phyloP scores from a whole-genome alignment of 2,329 filamentous ascomycete species.

The Pseudogymnoascus sp. region DNA sequence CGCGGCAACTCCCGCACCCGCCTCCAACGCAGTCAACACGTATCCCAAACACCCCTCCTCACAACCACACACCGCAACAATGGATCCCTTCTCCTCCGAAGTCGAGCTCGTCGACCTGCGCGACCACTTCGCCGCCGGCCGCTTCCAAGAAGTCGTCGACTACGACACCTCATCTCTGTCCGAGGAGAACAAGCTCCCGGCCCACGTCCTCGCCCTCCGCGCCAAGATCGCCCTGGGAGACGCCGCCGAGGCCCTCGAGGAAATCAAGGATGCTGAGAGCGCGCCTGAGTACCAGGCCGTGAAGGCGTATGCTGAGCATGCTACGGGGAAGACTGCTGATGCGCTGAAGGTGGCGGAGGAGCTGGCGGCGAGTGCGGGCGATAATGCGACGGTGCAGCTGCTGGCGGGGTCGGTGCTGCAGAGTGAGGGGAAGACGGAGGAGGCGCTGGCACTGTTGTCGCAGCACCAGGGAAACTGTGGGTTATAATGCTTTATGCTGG shows the following conservation, averaged over 20 bases:
- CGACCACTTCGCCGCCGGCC: slow-evolving; percentile 67
- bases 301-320: slow-evolving; percentile 63
- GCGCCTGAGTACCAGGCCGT: slow-evolving; percentile 71
- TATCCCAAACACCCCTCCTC: slow-evolving; percentile 1
- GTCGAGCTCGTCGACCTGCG: slow-evolving; percentile 65
- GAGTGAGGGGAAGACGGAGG: slow-evolving; percentile 70
- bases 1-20: not conserved
- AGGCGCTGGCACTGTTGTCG: slow-evolving; percentile 69
- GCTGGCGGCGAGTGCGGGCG: slow-evolving; percentile 56
- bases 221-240: slow-evolving; percentile 77
- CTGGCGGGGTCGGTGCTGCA: slow-evolving; percentile 76
- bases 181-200: slow-evolving; percentile 65
- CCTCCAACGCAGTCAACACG: slow-evolving; percentile 1
- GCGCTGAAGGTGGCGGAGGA: slow-evolving; percentile 58
- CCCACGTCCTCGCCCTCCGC: slow-evolving; percentile 70
- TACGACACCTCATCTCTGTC: slow-evolving; percentile 78
- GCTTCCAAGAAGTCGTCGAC: slow-evolving; percentile 79
- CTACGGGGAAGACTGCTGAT: slow-evolving; percentile 49
- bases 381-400: slow-evolving; percentile 76
- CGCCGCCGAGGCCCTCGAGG: slow-evolving; percentile 61
- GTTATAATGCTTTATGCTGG: slow-evolving; percentile 29
- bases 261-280: slow-evolving; percentile 54
- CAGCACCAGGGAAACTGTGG: slow-evolving; percentile 81
- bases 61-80: slow-evolving; percentile 27
- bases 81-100: slow-evolving; percentile 65